Evolutionary conservation across 2,329 filamentous ascomycete species (phyloP).

Genomic region (Curvularia eragrostidis): DNA sequence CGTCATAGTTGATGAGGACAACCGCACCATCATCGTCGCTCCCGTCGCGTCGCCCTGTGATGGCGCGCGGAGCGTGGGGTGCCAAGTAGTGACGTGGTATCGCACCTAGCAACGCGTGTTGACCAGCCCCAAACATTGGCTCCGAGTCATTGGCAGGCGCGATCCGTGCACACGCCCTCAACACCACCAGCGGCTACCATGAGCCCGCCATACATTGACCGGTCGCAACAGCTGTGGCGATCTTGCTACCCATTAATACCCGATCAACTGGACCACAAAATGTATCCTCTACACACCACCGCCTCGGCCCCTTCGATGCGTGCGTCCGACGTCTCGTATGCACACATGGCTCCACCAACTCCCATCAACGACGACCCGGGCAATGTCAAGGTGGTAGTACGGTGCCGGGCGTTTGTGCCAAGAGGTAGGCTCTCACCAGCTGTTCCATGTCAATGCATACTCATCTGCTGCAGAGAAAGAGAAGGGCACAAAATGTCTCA

Average conservation of each 20-base stretch:
- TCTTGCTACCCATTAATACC: conserved; percentile 34
- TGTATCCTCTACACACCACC: conserved; percentile 44
- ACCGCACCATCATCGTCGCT: not conserved
- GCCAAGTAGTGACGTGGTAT: conserved; percentile 40
- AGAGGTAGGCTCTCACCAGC: conserved; percentile 46
- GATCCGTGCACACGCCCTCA: conserved; percentile 21
- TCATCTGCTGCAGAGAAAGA: conserved; percentile 71
- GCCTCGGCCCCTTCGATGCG: conserved; percentile 56
- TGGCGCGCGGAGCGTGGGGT: conserved; percentile 25
- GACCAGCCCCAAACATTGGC: conserved; percentile 32
- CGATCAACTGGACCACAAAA: conserved; percentile 35
- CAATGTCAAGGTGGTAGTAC: conserved; percentile 60
- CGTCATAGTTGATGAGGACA: not conserved
- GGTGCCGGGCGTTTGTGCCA: conserved; percentile 56
- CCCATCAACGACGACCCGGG: conserved; percentile 52
- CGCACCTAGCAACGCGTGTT: conserved; percentile 37
- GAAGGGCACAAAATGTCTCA: conserved; percentile 80
- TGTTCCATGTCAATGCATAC: conserved; percentile 11
- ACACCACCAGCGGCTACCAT: conserved; percentile 29
- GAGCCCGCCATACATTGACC: conserved; percentile 41
- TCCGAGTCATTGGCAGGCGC: conserved; percentile 33
- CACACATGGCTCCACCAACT: conserved; percentile 38
- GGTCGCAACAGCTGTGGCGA: conserved; percentile 35
- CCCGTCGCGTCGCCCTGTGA: conserved; percentile 27
- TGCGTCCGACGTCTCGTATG: conserved; percentile 44